Conservation (phyloP, 768 basidiomycete genomes). For the Pulveroboletus ravenelii region DNA sequence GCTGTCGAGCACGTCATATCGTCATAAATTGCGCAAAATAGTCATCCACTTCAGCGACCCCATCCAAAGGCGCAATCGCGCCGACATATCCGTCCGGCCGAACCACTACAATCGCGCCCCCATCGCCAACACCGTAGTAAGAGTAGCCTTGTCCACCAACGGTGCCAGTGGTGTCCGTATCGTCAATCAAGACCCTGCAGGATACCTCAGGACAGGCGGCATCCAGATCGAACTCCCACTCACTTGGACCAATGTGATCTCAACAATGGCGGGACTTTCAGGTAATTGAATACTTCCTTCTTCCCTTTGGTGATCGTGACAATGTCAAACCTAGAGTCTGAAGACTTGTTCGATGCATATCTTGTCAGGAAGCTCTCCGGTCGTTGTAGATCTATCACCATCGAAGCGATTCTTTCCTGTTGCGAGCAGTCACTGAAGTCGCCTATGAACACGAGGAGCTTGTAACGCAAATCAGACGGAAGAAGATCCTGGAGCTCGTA, state of each 20-base stretch:
- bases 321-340: constrained; percentile 29
- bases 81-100: constrained; percentile 54
- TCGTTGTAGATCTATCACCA: constrained; percentile 26
- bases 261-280: constrained; percentile 30
- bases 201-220: neutral
- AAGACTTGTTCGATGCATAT: constrained; percentile 21
- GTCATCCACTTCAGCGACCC: constrained; percentile 32
- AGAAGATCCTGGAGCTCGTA: constrained; percentile 48
- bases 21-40: constrained; percentile 48
- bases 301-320: constrained; percentile 25
- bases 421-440: constrained; percentile 26
- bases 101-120: constrained; percentile 27
- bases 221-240: constrained; percentile 2
- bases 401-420: constrained; percentile 17
- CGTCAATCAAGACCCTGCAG: constrained; percentile 57
- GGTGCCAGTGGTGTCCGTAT: constrained; percentile 39
- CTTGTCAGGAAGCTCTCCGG: constrained; percentile 24
- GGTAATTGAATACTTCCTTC: constrained; percentile 32
- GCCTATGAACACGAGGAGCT: constrained; percentile 44
- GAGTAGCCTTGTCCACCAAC: constrained; percentile 53
- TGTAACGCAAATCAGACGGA: constrained; percentile 45
- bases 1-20: neutral
- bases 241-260: constrained; percentile 41
- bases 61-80: constrained; percentile 45
- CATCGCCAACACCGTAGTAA: constrained; percentile 41